Conservation (phyloP, 371 early-diverging fungal species). For the Circinella minor region DNA sequence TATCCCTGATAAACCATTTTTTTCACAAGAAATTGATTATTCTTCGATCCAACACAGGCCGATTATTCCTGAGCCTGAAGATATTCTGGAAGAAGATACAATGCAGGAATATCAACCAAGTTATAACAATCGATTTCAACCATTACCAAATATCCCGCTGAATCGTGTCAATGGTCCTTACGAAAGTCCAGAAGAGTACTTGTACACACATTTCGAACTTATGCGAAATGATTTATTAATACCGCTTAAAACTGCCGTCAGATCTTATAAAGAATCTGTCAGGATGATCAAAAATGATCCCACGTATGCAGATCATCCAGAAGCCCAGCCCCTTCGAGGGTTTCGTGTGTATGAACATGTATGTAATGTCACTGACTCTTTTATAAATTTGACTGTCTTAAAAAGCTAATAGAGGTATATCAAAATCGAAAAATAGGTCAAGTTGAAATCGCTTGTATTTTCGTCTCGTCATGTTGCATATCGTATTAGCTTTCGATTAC, state of each 20-base stretch:
- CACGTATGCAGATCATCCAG: not conserved
- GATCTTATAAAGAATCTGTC: conserved; percentile 32
- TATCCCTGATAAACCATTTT: conserved; percentile 30
- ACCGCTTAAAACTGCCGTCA: conserved; percentile 59
- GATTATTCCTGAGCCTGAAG: conserved; percentile 35
- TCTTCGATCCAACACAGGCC: conserved; percentile 27
- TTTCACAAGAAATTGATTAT: conserved; percentile 33
- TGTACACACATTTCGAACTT: conserved; percentile 68
- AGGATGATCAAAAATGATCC: conserved; percentile 11
- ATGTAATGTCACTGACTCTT: conserved; percentile 2
- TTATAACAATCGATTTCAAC: conserved; percentile 1
- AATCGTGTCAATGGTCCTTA: conserved; percentile 54
- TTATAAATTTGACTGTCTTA: too few relatives aligned
- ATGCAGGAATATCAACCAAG: not conserved
- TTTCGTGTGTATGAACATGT: conserved; percentile 42
- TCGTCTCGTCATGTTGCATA: conserved; percentile 51
- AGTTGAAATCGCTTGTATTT: conserved; percentile 60
- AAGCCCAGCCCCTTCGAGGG: conserved; percentile 17
- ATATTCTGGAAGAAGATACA: conserved; percentile 21
- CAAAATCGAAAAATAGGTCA: conserved; percentile 35
- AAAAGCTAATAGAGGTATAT: too few relatives aligned
- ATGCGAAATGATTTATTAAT: conserved; percentile 68
- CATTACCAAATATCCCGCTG: conserved; percentile 53
- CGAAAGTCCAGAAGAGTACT: conserved; percentile 58
- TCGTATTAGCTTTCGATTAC: conserved; percentile 58